phyloP scores from a whole-genome alignment of 768 basidiomycete species.

The Sutorius australiensis region DNA sequence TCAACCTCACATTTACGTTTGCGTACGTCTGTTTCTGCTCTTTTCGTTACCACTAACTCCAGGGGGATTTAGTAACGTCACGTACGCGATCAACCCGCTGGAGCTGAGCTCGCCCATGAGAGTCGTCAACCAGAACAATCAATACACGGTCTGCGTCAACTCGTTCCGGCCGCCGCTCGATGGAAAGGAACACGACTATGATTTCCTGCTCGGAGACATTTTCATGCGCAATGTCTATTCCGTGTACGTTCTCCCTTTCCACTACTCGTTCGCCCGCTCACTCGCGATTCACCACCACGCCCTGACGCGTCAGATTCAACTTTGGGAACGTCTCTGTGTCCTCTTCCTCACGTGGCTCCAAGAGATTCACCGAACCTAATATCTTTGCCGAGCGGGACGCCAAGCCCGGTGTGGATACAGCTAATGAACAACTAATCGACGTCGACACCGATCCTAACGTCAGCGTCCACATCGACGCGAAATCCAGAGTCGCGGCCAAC shows the following conservation, averaged over 20 bases:
- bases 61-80: slow-evolving; percentile 20
- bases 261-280: no score
- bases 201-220: slow-evolving; percentile 41
- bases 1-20: slow-evolving; percentile 27
- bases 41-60: not conserved
- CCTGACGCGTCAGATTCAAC: slow-evolving; percentile 32
- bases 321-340: slow-evolving; percentile 35
- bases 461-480: slow-evolving; percentile 4
- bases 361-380: not conserved
- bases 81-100: slow-evolving; percentile 42
- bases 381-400: no score
- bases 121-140: slow-evolving; percentile 25
- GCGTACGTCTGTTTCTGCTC: not conserved
- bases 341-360: not conserved
- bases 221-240: slow-evolving; percentile 47
- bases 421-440: no score
- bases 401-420: no score
- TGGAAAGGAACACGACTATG: slow-evolving; percentile 27
- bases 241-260: slow-evolving; percentile 28
- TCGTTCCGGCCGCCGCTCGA: slow-evolving; percentile 32
- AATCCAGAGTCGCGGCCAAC: no score
- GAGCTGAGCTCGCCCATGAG: slow-evolving; percentile 36
- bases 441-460: not conserved
- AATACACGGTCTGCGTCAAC: slow-evolving; percentile 39
- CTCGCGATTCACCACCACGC: not conserved